Evolutionary conservation across 1,139 yeast genomes (phyloP).

Genomic region (Yueomyces sp.): DNA sequence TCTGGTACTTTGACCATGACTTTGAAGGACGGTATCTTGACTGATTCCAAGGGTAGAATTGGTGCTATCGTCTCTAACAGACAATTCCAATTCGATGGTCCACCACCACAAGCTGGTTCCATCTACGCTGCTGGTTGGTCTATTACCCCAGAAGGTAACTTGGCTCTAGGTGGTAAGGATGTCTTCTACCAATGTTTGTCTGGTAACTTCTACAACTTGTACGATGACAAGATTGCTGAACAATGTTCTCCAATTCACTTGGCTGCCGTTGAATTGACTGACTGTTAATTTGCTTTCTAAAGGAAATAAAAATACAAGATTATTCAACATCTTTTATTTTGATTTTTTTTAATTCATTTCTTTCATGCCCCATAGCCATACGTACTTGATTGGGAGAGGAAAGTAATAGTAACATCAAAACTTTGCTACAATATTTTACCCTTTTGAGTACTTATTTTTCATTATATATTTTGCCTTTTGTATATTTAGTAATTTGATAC

Average conservation of each 20-base stretch:
- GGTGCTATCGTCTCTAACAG: constrained; percentile 79
- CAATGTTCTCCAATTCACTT: constrained; percentile 60
- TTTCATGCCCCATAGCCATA: background rate
- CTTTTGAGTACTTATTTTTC: too few relatives aligned
- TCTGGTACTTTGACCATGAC: constrained; percentile 43
- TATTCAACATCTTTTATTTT: background rate
- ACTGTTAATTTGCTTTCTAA: constrained; percentile 31
- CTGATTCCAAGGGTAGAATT: constrained; percentile 56
- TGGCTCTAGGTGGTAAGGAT: constrained; percentile 56
- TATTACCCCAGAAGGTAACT: constrained; percentile 47
- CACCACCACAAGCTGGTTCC: constrained; percentile 85
- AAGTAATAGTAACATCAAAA: too few relatives aligned
- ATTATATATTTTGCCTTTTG: too few relatives aligned
- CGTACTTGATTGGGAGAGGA: background rate
- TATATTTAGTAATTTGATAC: too few relatives aligned
- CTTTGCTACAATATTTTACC: too few relatives aligned
- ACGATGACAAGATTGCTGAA: constrained; percentile 53
- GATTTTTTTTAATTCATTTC: background rate
- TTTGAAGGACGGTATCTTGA: constrained; percentile 42
- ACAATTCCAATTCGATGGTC: constrained; percentile 87
- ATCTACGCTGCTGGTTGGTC: constrained; percentile 83
- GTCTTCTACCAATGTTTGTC: constrained; percentile 71
- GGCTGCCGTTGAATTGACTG: constrained; percentile 47
- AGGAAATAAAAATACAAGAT: background rate
- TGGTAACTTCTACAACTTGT: constrained; percentile 74